A percentile compares a stretch with the other conserved stretches of the same genome.
Conservation (phyloP, 1,284 basidiomycete species). For the Coniferiporia sulphurascens region DNA sequence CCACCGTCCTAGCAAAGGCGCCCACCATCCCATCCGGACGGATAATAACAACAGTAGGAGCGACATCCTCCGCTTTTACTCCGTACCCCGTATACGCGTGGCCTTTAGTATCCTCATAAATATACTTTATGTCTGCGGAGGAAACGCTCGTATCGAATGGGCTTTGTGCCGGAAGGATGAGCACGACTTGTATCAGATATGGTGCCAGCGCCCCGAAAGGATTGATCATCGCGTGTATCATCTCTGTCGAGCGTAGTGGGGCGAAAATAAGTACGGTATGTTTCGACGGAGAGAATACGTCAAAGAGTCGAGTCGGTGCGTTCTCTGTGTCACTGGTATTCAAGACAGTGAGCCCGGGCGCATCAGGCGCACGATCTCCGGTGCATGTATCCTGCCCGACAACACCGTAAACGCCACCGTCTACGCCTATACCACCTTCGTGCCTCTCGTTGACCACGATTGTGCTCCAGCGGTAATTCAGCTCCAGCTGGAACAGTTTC, state of each 20-base stretch:
- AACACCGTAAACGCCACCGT: background rate
- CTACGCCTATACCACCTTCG: background rate
- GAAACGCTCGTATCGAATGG: background rate
- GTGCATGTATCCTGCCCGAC: background rate
- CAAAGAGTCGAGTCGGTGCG: slow-evolving; percentile 15
- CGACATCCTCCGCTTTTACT: slow-evolving; percentile 18
- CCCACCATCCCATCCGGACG: too few species aligned
- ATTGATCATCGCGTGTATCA: background rate
- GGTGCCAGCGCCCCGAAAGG: background rate
- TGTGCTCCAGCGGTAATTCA: slow-evolving; percentile 21
- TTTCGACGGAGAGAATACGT: slow-evolving; percentile 17
- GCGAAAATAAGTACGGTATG: slow-evolving; percentile 21
- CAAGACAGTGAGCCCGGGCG: background rate
- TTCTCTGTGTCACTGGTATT: background rate
- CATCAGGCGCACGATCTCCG: slow-evolving; percentile 9
- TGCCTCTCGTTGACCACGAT: slow-evolving; percentile 18
- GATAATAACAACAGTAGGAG: slow-evolving; percentile 28
- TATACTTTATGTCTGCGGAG: slow-evolving; percentile 22
- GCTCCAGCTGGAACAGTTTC: slow-evolving; percentile 17
- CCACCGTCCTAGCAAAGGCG: too few species aligned
- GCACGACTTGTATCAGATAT: slow-evolving; percentile 5
- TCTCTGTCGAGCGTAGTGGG: background rate
- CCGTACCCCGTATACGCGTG: slow-evolving; percentile 36
- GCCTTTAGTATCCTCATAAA: slow-evolving; percentile 34
- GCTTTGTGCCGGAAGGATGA: slow-evolving; percentile 2